Percentiles rank a stretch among this genome's conserved stretches.
Conservation (phyloP, 176 grass and related monocot genomes). For the Tuctoria greenei region DNA sequence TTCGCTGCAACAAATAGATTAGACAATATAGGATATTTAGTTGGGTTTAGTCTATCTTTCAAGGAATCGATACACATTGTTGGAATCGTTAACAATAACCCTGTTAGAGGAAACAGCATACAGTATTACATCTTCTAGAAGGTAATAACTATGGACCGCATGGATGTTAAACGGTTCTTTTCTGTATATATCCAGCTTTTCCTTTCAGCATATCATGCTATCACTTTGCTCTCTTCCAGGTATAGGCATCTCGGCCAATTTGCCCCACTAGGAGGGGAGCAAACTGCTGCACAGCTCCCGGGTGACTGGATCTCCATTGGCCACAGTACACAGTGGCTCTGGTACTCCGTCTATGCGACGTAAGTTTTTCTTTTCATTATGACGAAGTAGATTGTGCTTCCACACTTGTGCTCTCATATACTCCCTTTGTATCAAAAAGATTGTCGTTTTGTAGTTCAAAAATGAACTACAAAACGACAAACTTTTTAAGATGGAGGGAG, state of each 20-base stretch:
- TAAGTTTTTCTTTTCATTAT: slow-evolving; percentile 33
- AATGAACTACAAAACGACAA: too few relatives aligned
- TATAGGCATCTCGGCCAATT: slow-evolving; percentile 95
- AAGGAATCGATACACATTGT: background rate
- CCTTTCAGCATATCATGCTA: slow-evolving; percentile 29
- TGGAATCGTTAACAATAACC: background rate
- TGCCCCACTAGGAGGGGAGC: slow-evolving; percentile 89
- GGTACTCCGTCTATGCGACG: slow-evolving; percentile 94
- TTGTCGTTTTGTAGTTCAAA: too few relatives aligned
- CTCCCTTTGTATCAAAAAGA: too few relatives aligned
- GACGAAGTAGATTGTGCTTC: background rate
- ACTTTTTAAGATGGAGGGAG: too few relatives aligned
- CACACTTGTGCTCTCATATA: slow-evolving; percentile 19
- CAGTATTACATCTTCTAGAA: background rate
- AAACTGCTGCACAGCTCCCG: slow-evolving; percentile 85
- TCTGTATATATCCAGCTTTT: too few relatives aligned
- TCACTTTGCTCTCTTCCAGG: slow-evolving; percentile 43
- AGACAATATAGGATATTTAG: background rate
- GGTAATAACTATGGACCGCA: too few relatives aligned
- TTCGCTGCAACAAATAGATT: background rate
- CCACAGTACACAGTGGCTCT: slow-evolving; percentile 89
- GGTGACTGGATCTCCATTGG: slow-evolving; percentile 98
- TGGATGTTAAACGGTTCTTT: too few relatives aligned
- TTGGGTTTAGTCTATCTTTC: background rate
- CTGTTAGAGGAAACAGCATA: background rate